phyloP scores from a whole-genome alignment of 2,329 filamentous ascomycete species.

The Fusarium phyllophilum region DNA sequence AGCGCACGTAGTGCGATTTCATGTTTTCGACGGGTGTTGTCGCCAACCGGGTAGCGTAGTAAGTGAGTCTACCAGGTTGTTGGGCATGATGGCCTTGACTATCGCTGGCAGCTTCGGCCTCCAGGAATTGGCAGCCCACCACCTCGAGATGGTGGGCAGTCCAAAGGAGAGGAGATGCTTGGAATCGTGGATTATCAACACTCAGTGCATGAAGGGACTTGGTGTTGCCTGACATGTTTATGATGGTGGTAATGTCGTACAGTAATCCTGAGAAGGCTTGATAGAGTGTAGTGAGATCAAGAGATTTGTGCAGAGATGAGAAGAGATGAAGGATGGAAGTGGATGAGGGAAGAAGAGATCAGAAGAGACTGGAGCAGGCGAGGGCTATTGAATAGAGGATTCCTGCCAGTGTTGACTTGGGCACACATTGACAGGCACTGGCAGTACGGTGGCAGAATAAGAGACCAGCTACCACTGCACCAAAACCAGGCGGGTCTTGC shows the following conservation, averaged over 20 bases:
- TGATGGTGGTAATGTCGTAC: background rate
- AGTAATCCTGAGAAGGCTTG: background rate
- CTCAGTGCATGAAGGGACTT: background rate
- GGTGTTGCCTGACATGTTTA: background rate
- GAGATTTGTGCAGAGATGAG: background rate
- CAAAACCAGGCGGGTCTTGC: background rate
- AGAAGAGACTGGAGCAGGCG: accelerated
- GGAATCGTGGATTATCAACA: accelerated
- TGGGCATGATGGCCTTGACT: background rate
- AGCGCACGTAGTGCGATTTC: background rate
- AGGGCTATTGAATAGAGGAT: background rate
- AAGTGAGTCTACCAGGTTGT: background rate
- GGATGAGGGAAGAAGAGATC: background rate
- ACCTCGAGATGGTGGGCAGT: background rate
- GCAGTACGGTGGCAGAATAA: background rate
- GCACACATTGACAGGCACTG: background rate
- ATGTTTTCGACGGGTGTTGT: background rate
- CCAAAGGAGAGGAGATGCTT: background rate
- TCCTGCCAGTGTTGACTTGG: background rate
- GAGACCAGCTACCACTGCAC: background rate
- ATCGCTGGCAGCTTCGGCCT: background rate
- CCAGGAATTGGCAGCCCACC: background rate
- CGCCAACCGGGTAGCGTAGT: background rate
- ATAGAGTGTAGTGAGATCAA: no score
- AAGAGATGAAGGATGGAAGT: accelerated